phyloP scores from a whole-genome alignment of 2,329 filamentous ascomycete genomes.

The Ciborinia camelliae region DNA sequence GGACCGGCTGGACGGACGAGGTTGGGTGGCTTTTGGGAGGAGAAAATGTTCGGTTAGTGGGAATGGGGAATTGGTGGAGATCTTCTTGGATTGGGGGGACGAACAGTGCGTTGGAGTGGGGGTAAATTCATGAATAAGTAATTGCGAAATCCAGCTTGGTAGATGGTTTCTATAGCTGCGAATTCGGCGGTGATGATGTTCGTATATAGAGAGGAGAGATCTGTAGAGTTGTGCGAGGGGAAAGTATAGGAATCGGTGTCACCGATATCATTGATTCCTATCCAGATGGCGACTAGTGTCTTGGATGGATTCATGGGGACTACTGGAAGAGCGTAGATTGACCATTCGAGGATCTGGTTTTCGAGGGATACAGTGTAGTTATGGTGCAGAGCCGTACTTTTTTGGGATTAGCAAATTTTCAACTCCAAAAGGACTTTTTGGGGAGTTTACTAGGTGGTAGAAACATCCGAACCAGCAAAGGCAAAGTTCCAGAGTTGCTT shows the following conservation, averaged over 20 bases:
- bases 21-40: conserved; percentile 22
- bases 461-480: conserved; percentile 52
- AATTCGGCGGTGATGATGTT: conserved; percentile 43
- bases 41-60: neutral
- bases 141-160: conserved; percentile 43
- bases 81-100: neutral
- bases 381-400: conserved; percentile 49
- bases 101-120: conserved; percentile 45
- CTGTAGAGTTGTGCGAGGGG: conserved; percentile 39
- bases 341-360: conserved; percentile 50
- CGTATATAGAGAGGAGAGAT: conserved; percentile 46
- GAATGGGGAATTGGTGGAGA: neutral
- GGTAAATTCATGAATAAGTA: conserved; percentile 52
- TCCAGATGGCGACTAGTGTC: conserved; percentile 51
- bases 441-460: conserved; percentile 26
- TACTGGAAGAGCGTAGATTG: conserved; percentile 39
- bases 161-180: conserved; percentile 42
- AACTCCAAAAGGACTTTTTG: too few species aligned
- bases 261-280: conserved; percentile 55
- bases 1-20: conserved; percentile 38
- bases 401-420: neutral
- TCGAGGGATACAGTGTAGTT: conserved; percentile 48
- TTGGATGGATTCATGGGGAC: conserved; percentile 36
- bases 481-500: conserved; percentile 55
- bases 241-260: conserved; percentile 46